Evolutionary conservation across 495 filamentous ascomycete genomes (phyloP), one percentile per base, ranked within the genome.

Genomic region (Cenococcum geophilum): DNA sequence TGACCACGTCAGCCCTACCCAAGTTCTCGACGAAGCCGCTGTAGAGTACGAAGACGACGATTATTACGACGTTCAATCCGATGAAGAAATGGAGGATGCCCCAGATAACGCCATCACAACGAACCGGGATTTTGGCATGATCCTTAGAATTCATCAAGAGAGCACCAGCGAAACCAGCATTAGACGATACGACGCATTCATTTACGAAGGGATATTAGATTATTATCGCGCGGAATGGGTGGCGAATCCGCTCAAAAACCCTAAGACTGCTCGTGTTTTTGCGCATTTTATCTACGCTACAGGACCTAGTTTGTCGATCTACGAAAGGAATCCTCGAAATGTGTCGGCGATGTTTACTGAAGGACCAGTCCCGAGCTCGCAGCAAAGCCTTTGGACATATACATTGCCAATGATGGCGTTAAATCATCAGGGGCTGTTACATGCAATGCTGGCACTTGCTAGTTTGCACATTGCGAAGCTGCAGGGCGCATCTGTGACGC

Each of bases 201-300:
- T 90, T 49, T 82, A 87, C 54, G 80, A 85, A 0, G 86, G 89
- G 57, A 78, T 92, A n/a, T 80, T 98, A 10, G 83, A 87, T 11
- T 82, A 81, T 0, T 97, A 98, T 65, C 79, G 78, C 16, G 87
- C 91, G 4, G 84, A 88, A 4, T 80, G 85, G 23, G 77, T 81
- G 20, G 89, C 86, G 3, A 91, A 89, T 36, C 93, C 92, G 5
- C 74, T 97, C 23, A 89, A 85, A 66, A 91, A 97, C 68, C 80
- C 83, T 1, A 84, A 86, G 58, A 95, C 90, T 0, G 91, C 91
- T 10, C 82, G 87, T 35, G 83, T 97, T 16, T 98, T 97, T 71
- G 86, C 86, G 69, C 91, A 97, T 75, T 98, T 97, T 72, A 83
- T 97, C 25, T 86, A 90, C 66, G 86, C 92, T 8, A 96, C 91